Evolutionary conservation across 768 basidiomycete genomes (phyloP), one percentile per base, ranked within the genome.

Genomic region (Serendipita vermifera): DNA sequence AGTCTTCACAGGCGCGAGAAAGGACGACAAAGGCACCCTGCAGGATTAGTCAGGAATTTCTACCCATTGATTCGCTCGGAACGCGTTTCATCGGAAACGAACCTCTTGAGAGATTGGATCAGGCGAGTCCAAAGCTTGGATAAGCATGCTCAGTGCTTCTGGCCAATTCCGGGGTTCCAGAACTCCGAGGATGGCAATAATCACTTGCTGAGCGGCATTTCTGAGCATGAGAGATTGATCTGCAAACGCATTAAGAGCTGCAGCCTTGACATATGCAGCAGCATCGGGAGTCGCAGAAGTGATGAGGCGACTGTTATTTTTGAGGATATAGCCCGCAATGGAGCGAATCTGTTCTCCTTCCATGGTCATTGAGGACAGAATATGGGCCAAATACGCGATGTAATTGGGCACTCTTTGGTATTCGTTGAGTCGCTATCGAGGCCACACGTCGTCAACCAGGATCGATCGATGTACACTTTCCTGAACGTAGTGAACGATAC

Each of bases 1-100:
- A 93, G 67, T 99, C 96, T 69, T 98, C 91, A 69, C 91, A 94
- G 54, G 94, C 86, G 68, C 96, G 96, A 69, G 89, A 86, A 33
- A 98, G 77, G 2, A 91, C 84, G 66, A 89, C 87, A 71, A 98
- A 97, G 11, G 91, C 88, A 43, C 88, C 87, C 94, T 85, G 60
- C 20, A 29, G n/a, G n/a, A 56, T 59, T 55, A 61, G 62, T 51
- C 63, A 61, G 60, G 61, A 55, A 24, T 57, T 55, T 41, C 48
- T 59, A 20, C 13, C 38, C 38, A 7, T 4, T 27, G 29, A 54
- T 40, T 46, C 33, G 33, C 24, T 3, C 26, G 26, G 51, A 24
- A 35, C 33, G 59, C 2, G 7, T 15, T 33, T 31, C 14, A 20
- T 43, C 22, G 20, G 33, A 9, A 13, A 66, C 78, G 71, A 71